Percentiles rank a stretch among this genome's conserved stretches.
These are phyloP conservation scores for Kockovaella imperatae DNA, from an alignment of 768 basidiomycete genomes.

Conservation along the genomic window DNA sequence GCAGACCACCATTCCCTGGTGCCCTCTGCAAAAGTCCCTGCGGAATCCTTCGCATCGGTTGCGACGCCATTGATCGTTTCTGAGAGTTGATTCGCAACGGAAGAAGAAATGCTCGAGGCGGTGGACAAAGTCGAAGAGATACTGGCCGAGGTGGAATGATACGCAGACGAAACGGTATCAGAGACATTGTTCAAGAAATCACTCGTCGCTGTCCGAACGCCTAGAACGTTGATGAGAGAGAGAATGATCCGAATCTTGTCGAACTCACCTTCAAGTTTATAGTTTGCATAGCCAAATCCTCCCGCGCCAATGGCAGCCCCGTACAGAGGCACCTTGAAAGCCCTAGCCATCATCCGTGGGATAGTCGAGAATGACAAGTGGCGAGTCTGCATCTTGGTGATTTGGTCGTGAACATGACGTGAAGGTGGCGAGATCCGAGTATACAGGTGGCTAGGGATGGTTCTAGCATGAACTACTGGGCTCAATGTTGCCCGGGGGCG, in stretches of 20 bases:
- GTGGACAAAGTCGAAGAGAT: constrained; percentile 20
- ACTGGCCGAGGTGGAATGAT: constrained; percentile 23
- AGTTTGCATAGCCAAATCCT: constrained; percentile 86
- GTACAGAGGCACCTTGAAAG: constrained; percentile 80
- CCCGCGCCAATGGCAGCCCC: constrained; percentile 85
- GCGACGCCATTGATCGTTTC: constrained; percentile 20
- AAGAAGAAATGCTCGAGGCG: constrained; percentile 54
- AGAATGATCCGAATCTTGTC: background rate
- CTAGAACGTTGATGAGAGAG: constrained; percentile 36
- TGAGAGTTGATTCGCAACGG: constrained; percentile 69
- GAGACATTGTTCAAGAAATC: constrained; percentile 57
- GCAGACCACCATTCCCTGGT: constrained; percentile 41
- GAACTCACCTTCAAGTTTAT: constrained; percentile 81
- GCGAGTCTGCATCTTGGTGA: constrained; percentile 17
- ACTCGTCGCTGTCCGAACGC: constrained; percentile 62
- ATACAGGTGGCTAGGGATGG: too few relatives aligned
- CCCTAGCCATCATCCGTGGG: constrained; percentile 77
- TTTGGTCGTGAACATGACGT: constrained; percentile 24
- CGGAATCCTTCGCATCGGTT: constrained; percentile 21
- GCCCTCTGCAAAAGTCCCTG: constrained; percentile 29
- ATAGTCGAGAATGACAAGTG: constrained; percentile 69
- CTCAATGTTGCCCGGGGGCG: too few relatives aligned
- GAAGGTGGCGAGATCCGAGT: background rate
- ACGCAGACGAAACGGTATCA: constrained; percentile 25
- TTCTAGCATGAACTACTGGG: too few relatives aligned